These are phyloP conservation scores for Blastobotrys illinoisensis DNA, from an alignment of 1,139 yeast species.

Conservation along the genomic window DNA sequence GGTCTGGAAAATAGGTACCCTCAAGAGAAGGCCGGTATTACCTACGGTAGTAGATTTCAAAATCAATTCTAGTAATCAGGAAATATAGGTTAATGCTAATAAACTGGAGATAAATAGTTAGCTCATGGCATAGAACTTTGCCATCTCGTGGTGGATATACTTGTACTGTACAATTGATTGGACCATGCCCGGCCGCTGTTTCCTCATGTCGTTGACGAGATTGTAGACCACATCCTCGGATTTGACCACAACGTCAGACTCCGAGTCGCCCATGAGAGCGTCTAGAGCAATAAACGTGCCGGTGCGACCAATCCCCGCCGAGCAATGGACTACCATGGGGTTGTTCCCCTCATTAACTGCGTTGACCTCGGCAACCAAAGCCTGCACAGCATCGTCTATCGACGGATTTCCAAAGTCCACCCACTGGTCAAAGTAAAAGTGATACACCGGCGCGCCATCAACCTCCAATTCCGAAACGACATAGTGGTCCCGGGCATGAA, in stretches of 20 bases:
- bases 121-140: constrained; percentile 10
- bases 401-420: constrained; percentile 48
- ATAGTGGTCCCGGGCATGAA: neutral
- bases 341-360: constrained; percentile 26
- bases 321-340: constrained; percentile 60
- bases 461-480: constrained; percentile 4
- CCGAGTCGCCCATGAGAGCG: constrained; percentile 36
- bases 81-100: no score
- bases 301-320: constrained; percentile 83
- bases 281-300: constrained; percentile 74
- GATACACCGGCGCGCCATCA: constrained; percentile 37
- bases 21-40: no score
- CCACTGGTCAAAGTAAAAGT: constrained; percentile 53
- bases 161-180: constrained; percentile 54
- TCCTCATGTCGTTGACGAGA: constrained; percentile 44
- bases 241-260: neutral
- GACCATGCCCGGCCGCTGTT: constrained; percentile 61
- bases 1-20: no score
- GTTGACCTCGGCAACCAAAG: constrained; percentile 32
- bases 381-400: constrained; percentile 29
- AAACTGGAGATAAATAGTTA: constrained; percentile 1
- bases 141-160: constrained; percentile 42
- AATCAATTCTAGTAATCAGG: no score
- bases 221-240: constrained; percentile 28
- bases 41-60: no score